Evolutionary conservation across 345 rosid species (phyloP).

Genomic region (Theobroma cacao): DNA sequence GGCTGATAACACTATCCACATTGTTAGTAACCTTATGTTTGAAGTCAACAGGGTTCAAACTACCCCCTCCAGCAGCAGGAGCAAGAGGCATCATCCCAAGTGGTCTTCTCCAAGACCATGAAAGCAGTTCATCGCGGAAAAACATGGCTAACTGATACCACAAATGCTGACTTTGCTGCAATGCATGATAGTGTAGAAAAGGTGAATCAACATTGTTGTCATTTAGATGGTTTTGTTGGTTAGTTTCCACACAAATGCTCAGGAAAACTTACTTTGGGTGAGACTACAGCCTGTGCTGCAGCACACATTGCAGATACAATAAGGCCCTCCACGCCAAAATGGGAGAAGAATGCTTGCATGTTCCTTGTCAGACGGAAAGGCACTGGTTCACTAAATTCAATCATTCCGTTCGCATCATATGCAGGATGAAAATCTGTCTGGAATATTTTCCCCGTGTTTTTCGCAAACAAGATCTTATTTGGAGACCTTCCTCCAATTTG

Average conservation of each 20-base stretch:
- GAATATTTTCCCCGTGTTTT: slow-evolving; percentile 95
- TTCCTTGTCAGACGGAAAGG: slow-evolving; percentile 98
- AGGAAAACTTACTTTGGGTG: slow-evolving; percentile 64
- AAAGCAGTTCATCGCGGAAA: slow-evolving; percentile 91
- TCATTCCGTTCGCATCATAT: slow-evolving; percentile 83
- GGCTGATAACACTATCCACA: slow-evolving; percentile 66
- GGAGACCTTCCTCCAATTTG: slow-evolving; percentile 99
- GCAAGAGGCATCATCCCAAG: slow-evolving; percentile 62
- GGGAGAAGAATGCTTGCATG: slow-evolving; percentile 94
- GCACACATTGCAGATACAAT: slow-evolving; percentile 92
- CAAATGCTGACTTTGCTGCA: slow-evolving; percentile 85
- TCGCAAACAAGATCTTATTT: slow-evolving; percentile 88
- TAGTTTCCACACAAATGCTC: neutral
- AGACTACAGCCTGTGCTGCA: slow-evolving; percentile 89
- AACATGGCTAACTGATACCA: slow-evolving; percentile 98
- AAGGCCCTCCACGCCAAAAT: slow-evolving; percentile 96
- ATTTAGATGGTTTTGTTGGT: neutral
- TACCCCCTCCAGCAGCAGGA: slow-evolving; percentile 56
- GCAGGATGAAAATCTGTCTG: slow-evolving; percentile 99
- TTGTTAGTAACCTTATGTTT: slow-evolving; percentile 73
- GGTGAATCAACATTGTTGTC: slow-evolving; percentile 2
- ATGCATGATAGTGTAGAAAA: neutral
- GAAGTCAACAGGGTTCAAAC: slow-evolving; percentile 70
- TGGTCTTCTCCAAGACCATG: slow-evolving; percentile 97
- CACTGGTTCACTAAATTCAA: slow-evolving; percentile 88